Evolutionary conservation across 106 monocot genomes (phyloP), one percentile per base, ranked within the genome.

Genomic region (Dioscorea zingiberensis): DNA sequence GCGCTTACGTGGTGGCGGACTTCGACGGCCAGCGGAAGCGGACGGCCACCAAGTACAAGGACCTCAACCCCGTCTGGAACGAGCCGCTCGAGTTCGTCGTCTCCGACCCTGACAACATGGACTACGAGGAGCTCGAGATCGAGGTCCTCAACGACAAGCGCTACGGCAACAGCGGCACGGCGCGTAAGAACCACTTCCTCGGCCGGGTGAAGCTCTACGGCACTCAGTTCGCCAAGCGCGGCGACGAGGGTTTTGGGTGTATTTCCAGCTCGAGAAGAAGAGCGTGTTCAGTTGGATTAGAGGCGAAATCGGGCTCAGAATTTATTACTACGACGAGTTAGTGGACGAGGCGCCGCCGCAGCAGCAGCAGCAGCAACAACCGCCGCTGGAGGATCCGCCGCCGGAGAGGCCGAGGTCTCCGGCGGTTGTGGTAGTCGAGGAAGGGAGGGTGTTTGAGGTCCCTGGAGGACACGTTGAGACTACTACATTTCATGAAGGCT

Each of bases 21-120:
- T 97, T 97, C 59, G 85, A 78, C 60, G 91, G 95, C 19, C 91
- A 92, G 79, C 75, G 91, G 19, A 92, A 97, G 74, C 85, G 95
- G 49, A 97, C 95, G 44, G 66, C 48, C 21, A 92, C 95, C 49
- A 73, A 69, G 15, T 55, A 74, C 14, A 67, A 85, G 1, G 79
- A 78, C 59, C 83, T 97, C 67, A 88, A 88, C 77, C 95, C 91
- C 15, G 77, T 85, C 49, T 97, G 95, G 95, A 38, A 83, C 55
- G 91, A 97, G 64, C 73, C 60, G 46, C 74, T 88, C 25, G 95
- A 97, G 46, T 97, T 97, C 81, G 44, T 66, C 32, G 86, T 97
- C 23, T 44, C 81, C 30, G 85, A 97, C 23, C 88, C 88, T 3
- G 29, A 76, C 13, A 32, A 28, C 25, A 92, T 97, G 95, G 81